A percentile compares a stretch with the other conserved stretches of the same genome.
These are phyloP conservation scores for Arachis monticola DNA, from an alignment of 331 rosid species.

Conservation along the genomic window DNA sequence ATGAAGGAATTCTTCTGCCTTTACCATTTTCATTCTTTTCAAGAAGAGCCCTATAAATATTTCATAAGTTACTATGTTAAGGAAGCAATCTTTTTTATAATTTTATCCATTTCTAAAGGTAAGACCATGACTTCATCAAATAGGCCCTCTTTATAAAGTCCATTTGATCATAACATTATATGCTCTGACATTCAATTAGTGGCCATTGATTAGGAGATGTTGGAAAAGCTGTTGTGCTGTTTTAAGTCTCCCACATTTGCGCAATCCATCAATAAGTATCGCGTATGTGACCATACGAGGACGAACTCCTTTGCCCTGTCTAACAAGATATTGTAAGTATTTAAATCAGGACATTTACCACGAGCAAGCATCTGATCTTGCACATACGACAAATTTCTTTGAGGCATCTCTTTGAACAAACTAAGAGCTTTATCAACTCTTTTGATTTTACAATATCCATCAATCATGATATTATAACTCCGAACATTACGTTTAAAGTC, in stretches of 20 bases:
- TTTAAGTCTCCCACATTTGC: no score
- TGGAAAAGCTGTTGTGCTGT: no score
- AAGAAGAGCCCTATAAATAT: slow-evolving; percentile 23
- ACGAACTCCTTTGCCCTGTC: background rate
- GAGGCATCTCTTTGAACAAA: background rate
- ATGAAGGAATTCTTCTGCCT: slow-evolving; percentile 13
- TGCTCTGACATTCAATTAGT: no score
- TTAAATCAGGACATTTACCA: background rate
- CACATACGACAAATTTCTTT: background rate
- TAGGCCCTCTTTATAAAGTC: no score
- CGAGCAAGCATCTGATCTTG: background rate
- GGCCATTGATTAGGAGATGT: no score
- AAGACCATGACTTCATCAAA: no score
- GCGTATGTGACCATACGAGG: no score
- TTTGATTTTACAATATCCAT: background rate
- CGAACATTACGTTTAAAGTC: background rate
- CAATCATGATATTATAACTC: background rate
- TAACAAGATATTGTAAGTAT: background rate
- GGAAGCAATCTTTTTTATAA: no score
- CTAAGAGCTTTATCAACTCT: background rate
- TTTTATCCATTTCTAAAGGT: no score
- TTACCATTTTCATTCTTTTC: slow-evolving; percentile 8
- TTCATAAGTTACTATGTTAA: no score
- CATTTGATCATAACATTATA: no score
- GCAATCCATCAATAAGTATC: no score